Evolutionary conservation across 352 stramenopile genomes (phyloP).

Genomic region (Phytophthora brassicae): DNA sequence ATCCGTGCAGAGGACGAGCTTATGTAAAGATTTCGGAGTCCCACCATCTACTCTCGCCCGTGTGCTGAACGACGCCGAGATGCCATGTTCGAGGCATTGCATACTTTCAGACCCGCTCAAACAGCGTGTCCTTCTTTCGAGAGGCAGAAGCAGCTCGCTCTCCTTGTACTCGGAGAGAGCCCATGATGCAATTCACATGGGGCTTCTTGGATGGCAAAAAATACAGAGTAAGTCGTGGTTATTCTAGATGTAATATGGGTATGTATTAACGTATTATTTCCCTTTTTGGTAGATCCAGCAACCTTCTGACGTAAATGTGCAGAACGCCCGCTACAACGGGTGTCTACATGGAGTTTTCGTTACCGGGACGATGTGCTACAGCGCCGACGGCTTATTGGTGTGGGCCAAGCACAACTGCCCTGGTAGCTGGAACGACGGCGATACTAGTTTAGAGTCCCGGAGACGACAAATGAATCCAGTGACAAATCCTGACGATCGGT

Average conservation of each 20-base stretch:
- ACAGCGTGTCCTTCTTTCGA: background rate
- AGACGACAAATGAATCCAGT: background rate
- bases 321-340: conserved; percentile 10
- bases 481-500: background rate
- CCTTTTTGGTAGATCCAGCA: background rate
- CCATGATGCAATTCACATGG: background rate
- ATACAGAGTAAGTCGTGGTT: background rate
- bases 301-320: background rate
- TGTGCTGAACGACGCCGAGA: background rate
- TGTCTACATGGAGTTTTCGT: conserved; percentile 8
- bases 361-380: conserved; percentile 17
- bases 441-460: conserved; percentile 1
- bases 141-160: background rate
- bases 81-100: background rate
- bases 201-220: background rate
- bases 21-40: background rate
- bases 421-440: conserved; percentile 18
- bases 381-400: conserved; percentile 10
- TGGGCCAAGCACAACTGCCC: conserved; percentile 16
- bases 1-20: background rate
- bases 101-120: background rate
- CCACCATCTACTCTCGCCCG: background rate
- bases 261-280: background rate
- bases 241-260: background rate
- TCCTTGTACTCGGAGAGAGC: background rate